These are phyloP conservation scores for Cladosporium velox DNA, from an alignment of 2,329 filamentous ascomycete genomes.

Conservation along the genomic window DNA sequence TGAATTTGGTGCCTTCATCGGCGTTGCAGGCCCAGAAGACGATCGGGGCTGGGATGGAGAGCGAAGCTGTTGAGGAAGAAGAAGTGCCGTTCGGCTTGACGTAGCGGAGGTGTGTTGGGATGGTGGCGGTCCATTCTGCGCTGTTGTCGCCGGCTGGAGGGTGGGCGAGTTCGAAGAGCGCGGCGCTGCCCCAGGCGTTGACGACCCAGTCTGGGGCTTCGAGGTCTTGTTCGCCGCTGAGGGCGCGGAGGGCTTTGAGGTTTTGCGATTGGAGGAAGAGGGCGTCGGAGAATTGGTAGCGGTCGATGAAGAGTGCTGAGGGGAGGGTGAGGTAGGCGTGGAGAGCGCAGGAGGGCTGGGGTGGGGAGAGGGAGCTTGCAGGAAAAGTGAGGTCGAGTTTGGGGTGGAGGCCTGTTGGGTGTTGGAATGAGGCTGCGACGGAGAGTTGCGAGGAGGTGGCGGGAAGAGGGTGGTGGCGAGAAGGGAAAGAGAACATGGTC, in stretches of 20 bases:
- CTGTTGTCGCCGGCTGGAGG: slow-evolving; percentile 18
- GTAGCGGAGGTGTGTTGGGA: slow-evolving; percentile 87
- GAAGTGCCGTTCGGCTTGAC: slow-evolving; percentile 58
- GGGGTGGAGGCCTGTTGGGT: slow-evolving; percentile 81
- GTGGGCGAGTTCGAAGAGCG: slow-evolving; percentile 70
- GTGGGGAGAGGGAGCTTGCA: slow-evolving; percentile 49
- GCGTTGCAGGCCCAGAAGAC: slow-evolving; percentile 89
- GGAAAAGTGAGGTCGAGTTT: slow-evolving; percentile 69
- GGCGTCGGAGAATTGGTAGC: slow-evolving; percentile 76
- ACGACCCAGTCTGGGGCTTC: slow-evolving; percentile 86
- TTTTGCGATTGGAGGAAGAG: slow-evolving; percentile 82
- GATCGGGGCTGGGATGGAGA: slow-evolving; percentile 74
- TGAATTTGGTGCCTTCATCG: slow-evolving; percentile 63
- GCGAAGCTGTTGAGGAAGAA: slow-evolving; percentile 35
- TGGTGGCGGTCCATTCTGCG: slow-evolving; percentile 61
- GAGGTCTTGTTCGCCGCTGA: slow-evolving; percentile 78
- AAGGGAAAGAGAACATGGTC: slow-evolving; percentile 80
- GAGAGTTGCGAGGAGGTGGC: slow-evolving; percentile 35
- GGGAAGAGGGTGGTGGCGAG: slow-evolving; percentile 68
- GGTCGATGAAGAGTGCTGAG: slow-evolving; percentile 78
- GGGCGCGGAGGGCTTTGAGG: slow-evolving; percentile 65
- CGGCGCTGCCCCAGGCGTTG: slow-evolving; percentile 73
- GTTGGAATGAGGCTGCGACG: slow-evolving; percentile 61
- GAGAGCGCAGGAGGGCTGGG: slow-evolving; percentile 62
- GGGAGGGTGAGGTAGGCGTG: slow-evolving; percentile 84